Evolutionary conservation across 148 eudicot genomes (phyloP).

Genomic region (Rhododendron williamsianum): DNA sequence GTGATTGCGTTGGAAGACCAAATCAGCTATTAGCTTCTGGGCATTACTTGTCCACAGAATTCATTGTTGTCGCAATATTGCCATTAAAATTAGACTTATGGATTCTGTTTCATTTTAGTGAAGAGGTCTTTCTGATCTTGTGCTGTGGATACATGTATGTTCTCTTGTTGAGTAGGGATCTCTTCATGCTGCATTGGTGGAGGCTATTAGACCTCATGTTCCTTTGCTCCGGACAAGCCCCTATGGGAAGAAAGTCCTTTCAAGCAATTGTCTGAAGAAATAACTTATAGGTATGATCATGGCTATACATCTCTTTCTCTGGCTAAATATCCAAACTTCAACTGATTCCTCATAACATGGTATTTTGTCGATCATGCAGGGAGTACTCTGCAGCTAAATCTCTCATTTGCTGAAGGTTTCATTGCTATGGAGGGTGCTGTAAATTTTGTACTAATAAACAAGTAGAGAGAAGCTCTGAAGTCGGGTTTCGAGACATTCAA

Average conservation of each 20-base stretch:
- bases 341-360: not conserved
- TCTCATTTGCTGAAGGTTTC: not conserved
- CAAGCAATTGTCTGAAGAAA: conserved; percentile 27
- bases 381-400: not conserved
- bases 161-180: conserved; percentile 19
- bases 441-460: conserved; percentile 20
- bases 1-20: not conserved
- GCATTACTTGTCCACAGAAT: not conserved
- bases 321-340: not conserved
- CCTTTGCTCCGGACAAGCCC: conserved; percentile 32
- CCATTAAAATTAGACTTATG: not conserved
- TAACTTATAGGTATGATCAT: conserved; percentile 7
- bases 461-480: conserved; percentile 6
- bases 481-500: not conserved
- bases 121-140: not conserved
- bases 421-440: conserved; percentile 6
- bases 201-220: conserved; percentile 33
- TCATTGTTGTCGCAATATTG: not conserved
- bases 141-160: conserved; percentile 3
- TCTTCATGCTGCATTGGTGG: conserved; percentile 34
- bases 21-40: conserved; percentile 1
- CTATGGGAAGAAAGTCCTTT: conserved; percentile 36
- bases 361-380: not conserved
- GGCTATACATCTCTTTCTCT: not conserved
- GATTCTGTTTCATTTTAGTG: not conserved